Evolutionary conservation across 169 alveolate species (phyloP), one percentile per base, ranked within the genome.

Genomic region (Neospora caninum): DNA sequence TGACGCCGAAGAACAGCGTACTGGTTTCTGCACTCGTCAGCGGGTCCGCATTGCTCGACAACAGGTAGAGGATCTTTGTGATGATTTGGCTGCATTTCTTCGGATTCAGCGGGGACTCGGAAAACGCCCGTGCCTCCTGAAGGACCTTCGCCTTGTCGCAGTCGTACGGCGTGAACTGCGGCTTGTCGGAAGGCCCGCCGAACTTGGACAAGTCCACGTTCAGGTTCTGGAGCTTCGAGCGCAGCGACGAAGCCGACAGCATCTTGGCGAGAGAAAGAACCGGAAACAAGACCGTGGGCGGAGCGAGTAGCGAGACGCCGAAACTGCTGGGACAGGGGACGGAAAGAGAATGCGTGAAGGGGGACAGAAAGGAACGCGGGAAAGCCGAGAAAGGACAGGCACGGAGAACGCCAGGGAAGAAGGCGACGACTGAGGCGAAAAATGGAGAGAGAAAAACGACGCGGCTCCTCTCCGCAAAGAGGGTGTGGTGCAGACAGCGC

Each of bases 1-100:
- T 98, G n/a, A 98, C 98, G 39, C 99, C 98, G 96, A 99, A 99
- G 94, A 99, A 99, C 73, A 99, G 94, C 92, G 97, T 98, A 20
- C 99, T 97, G 78, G 98, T 96, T 92, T 99, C 99, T 83, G 96
- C 96, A 43, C 97, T 97, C 53, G 99, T 95, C 89, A 98, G 95
- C n/a, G 92, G 96, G 78, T 97, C 98, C n/a, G 96, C 96, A 6
- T 91, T 93, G 58, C 80, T 70, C 87, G 53, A 78, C 88, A 95
- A 67, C 70, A 95, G 58, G 43, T 69, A 91, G 39, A 95, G 82
- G 9, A 95, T 64, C 94, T 92, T 93, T 45, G 95, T 87, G 42
- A 92, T 69, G 31, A 93, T 64, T 41, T 58, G 89, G 58, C 95
- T 82, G 88, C 96, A 95, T 49, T 88, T 82, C 25, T 34, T 36